Percentiles rank a stretch among this genome's conserved stretches.
phyloP scores from a whole-genome alignment of 1,284 basidiomycete genomes.

The Cryptococcus jaspeensis region DNA sequence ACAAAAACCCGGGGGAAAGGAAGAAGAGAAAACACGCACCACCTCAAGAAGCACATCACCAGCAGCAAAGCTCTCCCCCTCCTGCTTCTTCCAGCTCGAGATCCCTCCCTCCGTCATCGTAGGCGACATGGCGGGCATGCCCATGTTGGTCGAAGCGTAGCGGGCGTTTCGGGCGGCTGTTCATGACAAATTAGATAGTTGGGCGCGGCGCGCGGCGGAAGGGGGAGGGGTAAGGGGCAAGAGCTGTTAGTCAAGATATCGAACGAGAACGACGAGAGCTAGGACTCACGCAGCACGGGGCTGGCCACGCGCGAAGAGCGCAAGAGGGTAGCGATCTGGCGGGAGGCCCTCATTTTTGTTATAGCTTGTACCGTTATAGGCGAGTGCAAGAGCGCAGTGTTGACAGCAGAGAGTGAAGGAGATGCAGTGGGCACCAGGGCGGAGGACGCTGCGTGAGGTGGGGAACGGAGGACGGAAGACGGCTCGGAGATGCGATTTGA shows the following conservation, averaged over 20 bases:
- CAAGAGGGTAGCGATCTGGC: not conserved
- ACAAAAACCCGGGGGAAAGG: no score
- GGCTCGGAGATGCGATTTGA: no score
- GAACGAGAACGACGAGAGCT: not conserved
- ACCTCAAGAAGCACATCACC: conserved; percentile 94
- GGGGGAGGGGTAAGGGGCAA: no score
- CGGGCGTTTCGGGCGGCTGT: conserved; percentile 43
- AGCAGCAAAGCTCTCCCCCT: conserved; percentile 77
- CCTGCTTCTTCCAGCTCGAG: conserved; percentile 85
- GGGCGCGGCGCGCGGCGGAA: no score
- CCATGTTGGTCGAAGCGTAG: conserved; percentile 65
- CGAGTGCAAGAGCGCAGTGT: no score
- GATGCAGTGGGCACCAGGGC: no score
- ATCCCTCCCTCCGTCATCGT: conserved; percentile 99
- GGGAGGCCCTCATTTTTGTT: not conserved
- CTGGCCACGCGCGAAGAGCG: not conserved
- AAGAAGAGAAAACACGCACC: conserved; percentile 58
- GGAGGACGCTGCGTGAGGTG: no score
- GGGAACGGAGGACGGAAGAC: no score
- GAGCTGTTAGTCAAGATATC: no score
- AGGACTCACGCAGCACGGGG: not conserved
- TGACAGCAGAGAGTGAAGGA: no score
- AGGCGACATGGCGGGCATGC: conserved; percentile 96
- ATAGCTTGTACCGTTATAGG: no score
- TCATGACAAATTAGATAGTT: no score